Evolutionary conservation across 768 basidiomycete genomes (phyloP).

Genomic region (Kwoniella europaea): DNA sequence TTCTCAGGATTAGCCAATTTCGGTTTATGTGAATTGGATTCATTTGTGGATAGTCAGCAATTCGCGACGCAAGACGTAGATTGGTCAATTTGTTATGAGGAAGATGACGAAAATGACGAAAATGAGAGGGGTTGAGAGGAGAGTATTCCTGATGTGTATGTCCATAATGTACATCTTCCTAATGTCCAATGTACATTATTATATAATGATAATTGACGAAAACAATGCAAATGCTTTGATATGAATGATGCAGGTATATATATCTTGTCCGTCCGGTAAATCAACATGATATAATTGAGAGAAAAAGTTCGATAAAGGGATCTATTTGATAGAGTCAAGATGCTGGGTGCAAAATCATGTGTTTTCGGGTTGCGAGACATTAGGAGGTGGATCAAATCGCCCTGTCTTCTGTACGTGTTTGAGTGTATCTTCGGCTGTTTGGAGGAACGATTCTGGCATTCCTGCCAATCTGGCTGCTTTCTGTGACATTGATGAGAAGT

Average conservation of each 20-base stretch:
- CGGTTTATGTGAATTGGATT: conserved; percentile 69
- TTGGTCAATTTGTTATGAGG: conserved; percentile 62
- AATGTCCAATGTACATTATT: background rate
- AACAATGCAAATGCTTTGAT: conserved; percentile 11
- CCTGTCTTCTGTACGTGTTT: conserved; percentile 26
- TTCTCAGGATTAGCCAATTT: conserved; percentile 55
- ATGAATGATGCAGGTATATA: conserved; percentile 12
- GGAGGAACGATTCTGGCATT: conserved; percentile 64
- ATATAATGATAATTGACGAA: background rate
- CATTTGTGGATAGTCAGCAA: conserved; percentile 72
- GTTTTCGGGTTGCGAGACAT: background rate
- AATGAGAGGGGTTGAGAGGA: background rate
- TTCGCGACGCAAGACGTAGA: conserved; percentile 72
- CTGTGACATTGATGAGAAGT: conserved; percentile 54
- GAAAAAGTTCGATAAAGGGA: no score
- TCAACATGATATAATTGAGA: no score
- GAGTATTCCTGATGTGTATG: no score
- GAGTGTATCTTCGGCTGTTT: conserved; percentile 39
- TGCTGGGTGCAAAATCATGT: background rate
- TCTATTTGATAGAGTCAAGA: no score
- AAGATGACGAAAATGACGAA: background rate
- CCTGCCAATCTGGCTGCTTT: conserved; percentile 88
- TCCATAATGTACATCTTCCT: no score
- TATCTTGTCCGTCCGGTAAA: background rate
- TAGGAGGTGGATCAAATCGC: conserved; percentile 15